A percentile compares a stretch with the other conserved stretches of the same genome.
Evolutionary conservation across 768 basidiomycete species (phyloP).

Genomic region (Tylopilus felleus): DNA sequence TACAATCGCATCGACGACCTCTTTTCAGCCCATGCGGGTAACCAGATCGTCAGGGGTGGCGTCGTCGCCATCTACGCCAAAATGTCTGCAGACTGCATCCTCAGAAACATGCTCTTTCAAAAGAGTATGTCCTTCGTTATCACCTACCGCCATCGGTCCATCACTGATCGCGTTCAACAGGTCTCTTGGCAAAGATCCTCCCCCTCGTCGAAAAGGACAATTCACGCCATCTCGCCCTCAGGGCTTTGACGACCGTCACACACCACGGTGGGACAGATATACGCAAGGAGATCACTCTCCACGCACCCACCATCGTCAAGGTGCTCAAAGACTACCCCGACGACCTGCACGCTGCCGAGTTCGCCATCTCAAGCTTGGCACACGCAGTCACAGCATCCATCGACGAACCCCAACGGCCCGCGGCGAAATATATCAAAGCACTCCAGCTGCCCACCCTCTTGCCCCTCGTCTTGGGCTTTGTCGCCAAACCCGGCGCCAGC

Average conservation of each 20-base stretch:
- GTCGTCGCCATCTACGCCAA: conserved; percentile 62
- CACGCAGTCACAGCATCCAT: conserved; percentile 49
- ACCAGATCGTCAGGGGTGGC: conserved; percentile 51
- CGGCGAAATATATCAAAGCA: conserved; percentile 36
- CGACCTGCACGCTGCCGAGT: conserved; percentile 48
- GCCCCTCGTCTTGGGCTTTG: conserved; percentile 38
- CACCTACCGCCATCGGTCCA: background rate
- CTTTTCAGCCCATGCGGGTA: conserved; percentile 40
- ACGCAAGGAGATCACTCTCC: conserved; percentile 48
- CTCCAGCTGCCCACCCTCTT: conserved; percentile 46
- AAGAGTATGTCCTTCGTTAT: conserved; percentile 39
- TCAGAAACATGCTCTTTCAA: conserved; percentile 57
- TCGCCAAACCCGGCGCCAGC: conserved; percentile 43
- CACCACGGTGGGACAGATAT: conserved; percentile 55
- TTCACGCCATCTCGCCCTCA: conserved; percentile 52
- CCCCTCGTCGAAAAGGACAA: conserved; percentile 48
- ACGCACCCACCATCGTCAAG: conserved; percentile 39
- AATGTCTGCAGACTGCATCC: conserved; percentile 57
- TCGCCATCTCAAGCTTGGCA: conserved; percentile 48
- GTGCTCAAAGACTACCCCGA: conserved; percentile 49
- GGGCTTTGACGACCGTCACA: conserved; percentile 54
- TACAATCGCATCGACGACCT: conserved; percentile 48
- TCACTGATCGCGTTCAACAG: conserved; percentile 30
- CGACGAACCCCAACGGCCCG: conserved; percentile 36
- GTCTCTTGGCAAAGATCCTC: conserved; percentile 53